These are phyloP conservation scores for Phytophthora sansomeana DNA, from an alignment of 352 stramenopile species.

Conservation along the genomic window DNA sequence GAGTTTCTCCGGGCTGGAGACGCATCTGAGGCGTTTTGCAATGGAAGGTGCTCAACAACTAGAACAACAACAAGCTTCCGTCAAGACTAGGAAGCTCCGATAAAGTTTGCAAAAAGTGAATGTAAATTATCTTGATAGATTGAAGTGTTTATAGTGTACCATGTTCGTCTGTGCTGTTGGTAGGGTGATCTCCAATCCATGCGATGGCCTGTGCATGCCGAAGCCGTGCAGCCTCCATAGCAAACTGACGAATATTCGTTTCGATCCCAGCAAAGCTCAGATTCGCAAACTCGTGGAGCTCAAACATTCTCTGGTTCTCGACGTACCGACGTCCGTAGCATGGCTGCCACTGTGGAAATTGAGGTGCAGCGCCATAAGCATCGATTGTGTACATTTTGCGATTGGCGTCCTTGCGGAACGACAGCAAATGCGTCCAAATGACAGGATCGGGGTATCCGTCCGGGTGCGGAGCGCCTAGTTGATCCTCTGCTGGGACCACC, in stretches of 20 bases:
- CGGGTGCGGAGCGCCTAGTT: slow-evolving; percentile 19
- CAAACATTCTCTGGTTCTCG: slow-evolving; percentile 19
- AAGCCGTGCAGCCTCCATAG: slow-evolving; percentile 26
- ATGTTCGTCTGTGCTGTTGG: slow-evolving; percentile 11
- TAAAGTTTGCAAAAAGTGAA: slow-evolving; percentile 13
- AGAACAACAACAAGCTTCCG: slow-evolving; percentile 13
- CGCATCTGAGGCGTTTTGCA: slow-evolving; percentile 37
- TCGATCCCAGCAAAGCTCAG: slow-evolving; percentile 25
- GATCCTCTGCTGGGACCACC: slow-evolving; percentile 18
- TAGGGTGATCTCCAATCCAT: slow-evolving; percentile 3
- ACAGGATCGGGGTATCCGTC: slow-evolving; percentile 48
- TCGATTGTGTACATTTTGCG: slow-evolving; percentile 56
- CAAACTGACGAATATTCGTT: slow-evolving; percentile 28
- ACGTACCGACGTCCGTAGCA: slow-evolving; percentile 55
- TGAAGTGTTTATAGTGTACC: slow-evolving; percentile 3
- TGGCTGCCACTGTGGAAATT: slow-evolving; percentile 56
- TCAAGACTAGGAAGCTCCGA: background rate
- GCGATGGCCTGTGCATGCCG: slow-evolving; percentile 18
- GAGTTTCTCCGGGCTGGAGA: slow-evolving; percentile 43
- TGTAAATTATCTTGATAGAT: slow-evolving; percentile 29
- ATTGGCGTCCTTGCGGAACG: slow-evolving; percentile 51
- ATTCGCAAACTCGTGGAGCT: slow-evolving; percentile 27
- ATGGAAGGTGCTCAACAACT: slow-evolving; percentile 39
- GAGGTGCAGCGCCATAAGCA: slow-evolving; percentile 47
- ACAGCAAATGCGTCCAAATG: slow-evolving; percentile 73